A percentile compares a stretch with the other conserved stretches of the same genome.
phyloP scores from a whole-genome alignment of 2,329 filamentous ascomycete species.

The Aspergillus quadrilineatus region DNA sequence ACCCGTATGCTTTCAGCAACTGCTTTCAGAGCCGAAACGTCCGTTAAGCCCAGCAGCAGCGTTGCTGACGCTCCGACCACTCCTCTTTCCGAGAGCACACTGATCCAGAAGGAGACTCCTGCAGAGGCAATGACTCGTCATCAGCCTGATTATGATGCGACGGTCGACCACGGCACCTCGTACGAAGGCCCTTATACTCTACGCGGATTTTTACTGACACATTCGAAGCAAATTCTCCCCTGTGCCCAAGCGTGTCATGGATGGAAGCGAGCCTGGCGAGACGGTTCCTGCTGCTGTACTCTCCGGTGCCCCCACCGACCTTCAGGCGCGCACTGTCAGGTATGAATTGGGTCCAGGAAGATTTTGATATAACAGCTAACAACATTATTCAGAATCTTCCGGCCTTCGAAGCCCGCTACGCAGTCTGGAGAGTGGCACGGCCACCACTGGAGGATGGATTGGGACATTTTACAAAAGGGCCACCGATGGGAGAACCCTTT shows the following conservation, averaged over 20 bases:
- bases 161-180: slow-evolving; percentile 88
- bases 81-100: slow-evolving; percentile 40
- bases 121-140: slow-evolving; percentile 59
- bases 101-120: slow-evolving; percentile 53
- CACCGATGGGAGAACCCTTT: slow-evolving; percentile 97
- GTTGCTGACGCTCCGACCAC: slow-evolving; percentile 45
- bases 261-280: slow-evolving; percentile 79
- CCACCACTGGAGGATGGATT: slow-evolving; percentile 95
- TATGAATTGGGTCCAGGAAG: slow-evolving; percentile 47
- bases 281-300: slow-evolving; percentile 78
- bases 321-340: slow-evolving; percentile 92
- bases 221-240: slow-evolving; percentile 76
- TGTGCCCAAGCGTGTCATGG: slow-evolving; percentile 82
- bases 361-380: slow-evolving; percentile 15
- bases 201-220: slow-evolving; percentile 27
- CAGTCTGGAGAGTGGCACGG: slow-evolving; percentile 87
- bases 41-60: slow-evolving; percentile 49
- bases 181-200: slow-evolving; percentile 48
- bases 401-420: slow-evolving; percentile 87
- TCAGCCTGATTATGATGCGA: slow-evolving; percentile 76
- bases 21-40: slow-evolving; percentile 49
- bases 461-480: slow-evolving; percentile 89
- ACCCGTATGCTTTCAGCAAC: slow-evolving; percentile 42
- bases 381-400: slow-evolving; percentile 70
- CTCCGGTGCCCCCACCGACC: slow-evolving; percentile 88